phyloP scores from a whole-genome alignment of 1,139 yeast species.

The Yamadazyma atlantica region DNA sequence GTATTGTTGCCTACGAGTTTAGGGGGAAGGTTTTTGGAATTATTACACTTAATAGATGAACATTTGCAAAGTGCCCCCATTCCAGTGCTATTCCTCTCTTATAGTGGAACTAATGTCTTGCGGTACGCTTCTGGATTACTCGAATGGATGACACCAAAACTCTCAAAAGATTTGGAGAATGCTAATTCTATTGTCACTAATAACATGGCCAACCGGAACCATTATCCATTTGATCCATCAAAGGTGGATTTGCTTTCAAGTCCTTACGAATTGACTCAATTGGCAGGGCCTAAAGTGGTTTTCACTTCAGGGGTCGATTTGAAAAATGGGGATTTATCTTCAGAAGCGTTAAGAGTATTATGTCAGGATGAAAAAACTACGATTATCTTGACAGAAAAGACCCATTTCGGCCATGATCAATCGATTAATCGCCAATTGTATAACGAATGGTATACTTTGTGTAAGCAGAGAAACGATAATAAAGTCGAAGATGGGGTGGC shows the following conservation, averaged over 20 bases:
- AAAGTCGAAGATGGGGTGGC: conserved; percentile 57
- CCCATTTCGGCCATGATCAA: conserved; percentile 28
- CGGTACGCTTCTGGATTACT: conserved; percentile 84
- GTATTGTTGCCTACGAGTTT: conserved; percentile 81
- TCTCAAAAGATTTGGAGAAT: conserved; percentile 79
- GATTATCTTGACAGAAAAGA: conserved; percentile 69
- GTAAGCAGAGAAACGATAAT: conserved; percentile 37
- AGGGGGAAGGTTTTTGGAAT: conserved; percentile 81
- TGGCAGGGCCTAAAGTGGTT: conserved; percentile 76
- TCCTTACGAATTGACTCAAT: conserved; percentile 54
- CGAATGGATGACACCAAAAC: conserved; percentile 91
- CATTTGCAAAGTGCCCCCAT: conserved; percentile 55
- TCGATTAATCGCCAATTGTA: conserved; percentile 42
- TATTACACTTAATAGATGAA: conserved; percentile 68
- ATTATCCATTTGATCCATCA: conserved; percentile 73
- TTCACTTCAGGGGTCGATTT: conserved; percentile 76
- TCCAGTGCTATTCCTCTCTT: conserved; percentile 75
- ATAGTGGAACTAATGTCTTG: conserved; percentile 76
- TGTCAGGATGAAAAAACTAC: conserved; percentile 69
- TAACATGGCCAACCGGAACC: conserved; percentile 42
- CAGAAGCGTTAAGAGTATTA: conserved; percentile 54
- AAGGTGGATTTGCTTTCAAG: conserved; percentile 56
- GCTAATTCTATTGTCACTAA: conserved; percentile 25
- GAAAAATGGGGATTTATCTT: conserved; percentile 62
- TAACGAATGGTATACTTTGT: conserved; percentile 54